These are phyloP conservation scores for Colletotrichum paranaense DNA, from an alignment of 2,329 filamentous ascomycete genomes.

Conservation along the genomic window DNA sequence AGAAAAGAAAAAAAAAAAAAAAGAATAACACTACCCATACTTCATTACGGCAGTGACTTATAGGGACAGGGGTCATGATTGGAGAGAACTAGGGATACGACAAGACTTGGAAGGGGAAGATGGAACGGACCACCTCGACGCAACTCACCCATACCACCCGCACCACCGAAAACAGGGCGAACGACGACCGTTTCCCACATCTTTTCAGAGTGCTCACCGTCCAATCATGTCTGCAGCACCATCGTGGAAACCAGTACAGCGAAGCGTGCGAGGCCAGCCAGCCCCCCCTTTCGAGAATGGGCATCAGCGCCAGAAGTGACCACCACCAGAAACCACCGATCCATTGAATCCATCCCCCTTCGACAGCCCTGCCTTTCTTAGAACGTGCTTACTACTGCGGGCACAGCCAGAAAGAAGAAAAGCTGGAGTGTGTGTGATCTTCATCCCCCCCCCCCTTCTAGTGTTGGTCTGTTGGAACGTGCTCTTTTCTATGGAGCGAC, in stretches of 20 bases:
- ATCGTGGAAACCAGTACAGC: not conserved
- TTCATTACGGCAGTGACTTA: not conserved
- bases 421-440: not conserved
- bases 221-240: conserved; percentile 16
- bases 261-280: not conserved
- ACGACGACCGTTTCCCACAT: conserved; percentile 28
- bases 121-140: not conserved
- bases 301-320: not conserved
- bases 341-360: not conserved
- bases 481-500: no score
- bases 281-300: not conserved
- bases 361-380: not conserved
- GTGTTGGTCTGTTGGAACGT: no score
- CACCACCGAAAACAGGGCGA: conserved; percentile 30
- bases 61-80: not conserved
- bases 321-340: not conserved
- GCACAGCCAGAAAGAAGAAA: not conserved
- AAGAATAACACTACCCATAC: not conserved
- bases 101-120: not conserved
- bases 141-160: not conserved
- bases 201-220: not conserved
- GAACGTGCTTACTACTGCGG: not conserved
- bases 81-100: not conserved
- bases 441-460: not conserved
- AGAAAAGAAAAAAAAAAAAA: not conserved